These are phyloP conservation scores for Aureobasidium namibiae DNA, from an alignment of 2,329 filamentous ascomycete genomes.

Conservation along the genomic window DNA sequence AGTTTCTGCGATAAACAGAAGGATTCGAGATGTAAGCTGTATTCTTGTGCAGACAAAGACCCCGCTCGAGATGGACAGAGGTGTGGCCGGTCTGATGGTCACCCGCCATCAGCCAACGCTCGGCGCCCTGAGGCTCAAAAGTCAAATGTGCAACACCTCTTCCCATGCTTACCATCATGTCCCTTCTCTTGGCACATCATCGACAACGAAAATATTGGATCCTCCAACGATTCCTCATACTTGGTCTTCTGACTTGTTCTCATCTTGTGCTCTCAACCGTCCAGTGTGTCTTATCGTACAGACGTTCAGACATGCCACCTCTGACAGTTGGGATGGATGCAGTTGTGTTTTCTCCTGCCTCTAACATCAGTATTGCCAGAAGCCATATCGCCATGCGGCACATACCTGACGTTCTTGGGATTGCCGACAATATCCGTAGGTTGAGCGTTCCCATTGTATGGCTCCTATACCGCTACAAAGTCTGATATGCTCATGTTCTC, in stretches of 20 bases:
- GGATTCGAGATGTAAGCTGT: neutral
- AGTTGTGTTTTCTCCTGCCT: conserved; percentile 10
- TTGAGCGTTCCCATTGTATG: conserved; percentile 13
- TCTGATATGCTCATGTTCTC: conserved; percentile 16
- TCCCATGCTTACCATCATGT: neutral
- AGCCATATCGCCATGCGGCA: neutral
- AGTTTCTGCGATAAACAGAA: neutral
- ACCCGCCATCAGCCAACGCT: neutral
- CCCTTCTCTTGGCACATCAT: neutral
- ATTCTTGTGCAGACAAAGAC: neutral
- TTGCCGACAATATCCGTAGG: neutral
- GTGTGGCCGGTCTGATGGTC: neutral
- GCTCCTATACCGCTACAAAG: conserved; percentile 16
- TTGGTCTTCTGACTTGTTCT: neutral
- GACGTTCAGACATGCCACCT: conserved; percentile 1
- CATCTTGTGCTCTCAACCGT: too few species aligned
- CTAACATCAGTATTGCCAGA: neutral
- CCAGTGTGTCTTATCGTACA: neutral
- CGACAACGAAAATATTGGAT: neutral
- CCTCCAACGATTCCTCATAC: neutral
- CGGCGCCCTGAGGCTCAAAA: neutral
- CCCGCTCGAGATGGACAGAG: neutral
- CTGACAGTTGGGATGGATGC: conserved; percentile 2
- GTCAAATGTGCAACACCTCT: neutral
- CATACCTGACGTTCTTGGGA: conserved; percentile 8